phyloP scores from a whole-genome alignment of 1,284 basidiomycete species.

The Cutaneotrichosporon cyanovorans region DNA sequence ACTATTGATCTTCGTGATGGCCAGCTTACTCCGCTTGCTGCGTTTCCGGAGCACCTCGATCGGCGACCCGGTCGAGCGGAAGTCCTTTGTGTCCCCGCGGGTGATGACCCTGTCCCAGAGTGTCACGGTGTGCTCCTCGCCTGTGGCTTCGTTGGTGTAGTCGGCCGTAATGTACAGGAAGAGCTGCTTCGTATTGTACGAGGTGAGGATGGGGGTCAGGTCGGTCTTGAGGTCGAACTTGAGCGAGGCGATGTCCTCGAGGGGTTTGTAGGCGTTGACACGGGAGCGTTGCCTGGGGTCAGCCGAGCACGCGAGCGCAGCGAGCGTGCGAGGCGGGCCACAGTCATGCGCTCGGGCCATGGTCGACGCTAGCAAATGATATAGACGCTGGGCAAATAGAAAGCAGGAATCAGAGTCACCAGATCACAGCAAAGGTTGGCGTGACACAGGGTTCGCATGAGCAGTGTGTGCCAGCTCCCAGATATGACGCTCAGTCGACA shows the following conservation, averaged over 20 bases:
- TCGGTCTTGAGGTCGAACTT: constrained; percentile 45
- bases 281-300: constrained; percentile 31
- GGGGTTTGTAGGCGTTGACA: constrained; percentile 28
- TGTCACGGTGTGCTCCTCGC: constrained; percentile 39
- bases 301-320: neutral
- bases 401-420: too few species aligned
- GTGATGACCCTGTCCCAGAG: constrained; percentile 46
- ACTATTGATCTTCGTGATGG: constrained; percentile 38
- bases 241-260: constrained; percentile 42
- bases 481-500: too few species aligned
- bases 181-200: constrained; percentile 48
- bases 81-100: constrained; percentile 30
- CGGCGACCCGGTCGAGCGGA: constrained; percentile 31
- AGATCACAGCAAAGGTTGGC: too few species aligned
- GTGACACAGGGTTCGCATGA: too few species aligned
- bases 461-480: too few species aligned
- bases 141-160: constrained; percentile 26
- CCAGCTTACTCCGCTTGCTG: constrained; percentile 18
- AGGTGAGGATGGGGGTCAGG: constrained; percentile 40
- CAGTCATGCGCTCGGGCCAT: too few species aligned
- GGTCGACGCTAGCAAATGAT: too few species aligned
- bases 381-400: too few species aligned
- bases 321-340: neutral
- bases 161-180: constrained; percentile 45
- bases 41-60: constrained; percentile 14